A percentile compares a stretch with the other conserved stretches of the same genome.
Evolutionary conservation across 306 rosid species (phyloP).

Genomic region (Ceratonia siliqua): DNA sequence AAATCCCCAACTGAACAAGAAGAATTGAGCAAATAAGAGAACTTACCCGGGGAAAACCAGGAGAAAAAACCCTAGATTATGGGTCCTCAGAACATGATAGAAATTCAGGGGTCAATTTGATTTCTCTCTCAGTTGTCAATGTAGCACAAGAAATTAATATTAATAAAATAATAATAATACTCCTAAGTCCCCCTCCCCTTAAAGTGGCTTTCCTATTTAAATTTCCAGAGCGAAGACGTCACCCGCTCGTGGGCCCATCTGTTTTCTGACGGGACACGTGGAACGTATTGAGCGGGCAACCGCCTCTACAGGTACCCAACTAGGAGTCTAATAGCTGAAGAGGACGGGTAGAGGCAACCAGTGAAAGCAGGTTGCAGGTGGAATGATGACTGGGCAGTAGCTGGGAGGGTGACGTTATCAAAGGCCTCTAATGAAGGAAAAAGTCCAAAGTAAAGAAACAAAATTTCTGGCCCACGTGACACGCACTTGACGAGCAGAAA

Average conservation of each 20-base stretch:
- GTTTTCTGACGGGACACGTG: conserved; percentile 44
- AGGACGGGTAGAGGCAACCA: not conserved
- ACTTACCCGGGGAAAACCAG: conserved; percentile 37
- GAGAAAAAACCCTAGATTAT: conserved; percentile 48
- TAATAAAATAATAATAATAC: not conserved
- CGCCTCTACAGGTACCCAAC: not conserved
- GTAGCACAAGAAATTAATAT: conserved; percentile 33
- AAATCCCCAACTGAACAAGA: conserved; percentile 17
- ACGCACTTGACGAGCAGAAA: conserved; percentile 55
- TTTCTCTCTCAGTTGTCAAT: conserved; percentile 44
- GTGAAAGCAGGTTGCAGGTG: conserved; percentile 43
- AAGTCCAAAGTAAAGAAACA: conserved; percentile 28
- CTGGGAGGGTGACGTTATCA: conserved; percentile 34
- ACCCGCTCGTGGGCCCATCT: conserved; percentile 43
- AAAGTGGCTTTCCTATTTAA: conserved; percentile 33
- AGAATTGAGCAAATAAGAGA: conserved; percentile 4
- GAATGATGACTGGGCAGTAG: not conserved
- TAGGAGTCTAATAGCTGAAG: not conserved
- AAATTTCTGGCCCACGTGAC: conserved; percentile 59
- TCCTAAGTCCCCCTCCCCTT: conserved; percentile 13
- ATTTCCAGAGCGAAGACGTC: conserved; percentile 47
- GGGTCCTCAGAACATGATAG: conserved; percentile 51
- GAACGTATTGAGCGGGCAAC: not conserved
- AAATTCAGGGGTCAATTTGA: conserved; percentile 56
- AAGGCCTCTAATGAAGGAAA: conserved; percentile 5